Percentiles rank a stretch among this genome's conserved stretches.
Evolutionary conservation across 306 rosid genomes (phyloP).

Genomic region (Calophaca sinica): DNA sequence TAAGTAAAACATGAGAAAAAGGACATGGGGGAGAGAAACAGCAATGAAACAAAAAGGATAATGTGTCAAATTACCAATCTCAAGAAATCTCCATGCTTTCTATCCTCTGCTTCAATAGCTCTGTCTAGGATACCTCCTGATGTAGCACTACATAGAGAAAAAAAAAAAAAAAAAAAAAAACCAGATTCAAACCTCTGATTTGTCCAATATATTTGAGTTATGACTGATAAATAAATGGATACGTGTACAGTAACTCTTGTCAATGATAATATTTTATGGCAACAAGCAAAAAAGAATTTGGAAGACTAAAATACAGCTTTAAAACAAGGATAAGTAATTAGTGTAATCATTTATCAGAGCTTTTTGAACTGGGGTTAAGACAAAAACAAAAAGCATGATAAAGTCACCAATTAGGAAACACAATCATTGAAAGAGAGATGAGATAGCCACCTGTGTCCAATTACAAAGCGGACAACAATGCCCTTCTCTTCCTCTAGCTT

Average conservation of each 20-base stretch:
- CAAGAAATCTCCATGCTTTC: slow-evolving; percentile 91
- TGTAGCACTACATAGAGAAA: slow-evolving; percentile 73
- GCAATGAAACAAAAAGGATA: slow-evolving; percentile 31
- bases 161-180: slow-evolving; percentile 31
- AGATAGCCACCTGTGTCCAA: slow-evolving; percentile 85
- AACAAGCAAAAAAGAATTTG: slow-evolving; percentile 23
- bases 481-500: slow-evolving; percentile 99
- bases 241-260: slow-evolving; percentile 12
- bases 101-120: slow-evolving; percentile 97
- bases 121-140: slow-evolving; percentile 97
- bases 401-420: neutral
- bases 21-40: neutral
- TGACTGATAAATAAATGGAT: slow-evolving; percentile 15
- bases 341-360: neutral
- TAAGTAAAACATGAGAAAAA: neutral
- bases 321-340: slow-evolving; percentile 11
- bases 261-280: neutral
- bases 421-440: slow-evolving; percentile 25
- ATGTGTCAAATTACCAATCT: slow-evolving; percentile 74
- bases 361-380: slow-evolving; percentile 3
- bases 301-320: neutral
- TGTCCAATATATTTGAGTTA: slow-evolving; percentile 9
- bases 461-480: slow-evolving; percentile 85
- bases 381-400: slow-evolving; percentile 1
- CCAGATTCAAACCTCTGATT: slow-evolving; percentile 17